These are phyloP conservation scores for Fusarium fujikuroi DNA, from an alignment of 2,329 filamentous ascomycete genomes.

Conservation along the genomic window DNA sequence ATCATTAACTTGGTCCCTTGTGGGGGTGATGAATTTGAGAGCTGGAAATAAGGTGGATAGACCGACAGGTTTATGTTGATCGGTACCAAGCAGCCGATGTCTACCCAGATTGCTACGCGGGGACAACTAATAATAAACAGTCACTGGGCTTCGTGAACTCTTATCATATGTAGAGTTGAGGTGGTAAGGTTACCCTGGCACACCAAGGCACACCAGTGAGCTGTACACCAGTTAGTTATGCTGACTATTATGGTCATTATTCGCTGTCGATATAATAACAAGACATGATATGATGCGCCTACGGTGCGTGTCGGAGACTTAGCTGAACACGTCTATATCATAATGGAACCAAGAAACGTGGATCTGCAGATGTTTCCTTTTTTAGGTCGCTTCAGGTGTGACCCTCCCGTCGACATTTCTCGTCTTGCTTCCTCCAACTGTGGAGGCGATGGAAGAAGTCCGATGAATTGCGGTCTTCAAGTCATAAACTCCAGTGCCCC, in stretches of 20 bases:
- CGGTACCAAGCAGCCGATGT: constrained; percentile 5
- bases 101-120: neutral
- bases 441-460: constrained; percentile 4
- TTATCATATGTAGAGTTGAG: constrained; percentile 7
- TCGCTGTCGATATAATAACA: constrained; percentile 2
- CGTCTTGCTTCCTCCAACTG: neutral
- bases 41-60: constrained; percentile 20
- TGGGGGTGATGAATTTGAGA: constrained; percentile 11
- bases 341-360: constrained; percentile 27
- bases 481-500: neutral
- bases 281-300: constrained; percentile 17
- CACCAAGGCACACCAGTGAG: neutral
- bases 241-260: neutral
- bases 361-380: constrained; percentile 32
- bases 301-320: constrained; percentile 3
- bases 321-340: constrained; percentile 1
- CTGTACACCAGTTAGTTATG: neutral
- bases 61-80: constrained; percentile 1
- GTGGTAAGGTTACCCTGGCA: neutral
- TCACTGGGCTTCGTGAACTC: neutral
- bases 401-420: constrained; percentile 11
- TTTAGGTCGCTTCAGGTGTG: constrained; percentile 26
- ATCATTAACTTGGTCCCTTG: constrained; percentile 7
- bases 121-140: neutral
- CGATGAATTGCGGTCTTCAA: constrained; percentile 18